These are phyloP conservation scores for Dioscorea dumetorum DNA, from an alignment of 106 monocot species.

Conservation along the genomic window DNA sequence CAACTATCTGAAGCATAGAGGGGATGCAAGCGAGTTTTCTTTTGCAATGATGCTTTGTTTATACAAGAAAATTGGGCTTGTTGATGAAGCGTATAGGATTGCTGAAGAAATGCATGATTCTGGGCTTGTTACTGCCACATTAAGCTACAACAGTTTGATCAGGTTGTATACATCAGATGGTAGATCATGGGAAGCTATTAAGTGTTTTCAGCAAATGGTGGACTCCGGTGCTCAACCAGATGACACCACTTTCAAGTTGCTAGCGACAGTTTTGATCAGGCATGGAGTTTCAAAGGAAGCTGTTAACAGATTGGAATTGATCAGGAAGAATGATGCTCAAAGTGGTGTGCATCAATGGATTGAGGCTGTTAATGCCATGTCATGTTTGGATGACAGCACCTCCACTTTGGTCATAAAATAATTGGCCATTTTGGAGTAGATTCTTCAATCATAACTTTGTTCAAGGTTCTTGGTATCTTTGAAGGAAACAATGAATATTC, in stretches of 20 bases:
- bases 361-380: conserved; percentile 37
- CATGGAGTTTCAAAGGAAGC: conserved; percentile 57
- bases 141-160: conserved; percentile 71
- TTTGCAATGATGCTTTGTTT: conserved; percentile 71
- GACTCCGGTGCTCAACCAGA: conserved; percentile 42
- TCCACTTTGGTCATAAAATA: conserved; percentile 8
- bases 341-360: conserved; percentile 62
- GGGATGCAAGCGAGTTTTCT: conserved; percentile 79
- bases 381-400: conserved; percentile 31
- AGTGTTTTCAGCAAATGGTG: conserved; percentile 63
- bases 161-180: conserved; percentile 54
- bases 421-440: conserved; percentile 14
- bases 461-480: not conserved
- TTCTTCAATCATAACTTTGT: not conserved
- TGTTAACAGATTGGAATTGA: conserved; percentile 43
- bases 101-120: conserved; percentile 61
- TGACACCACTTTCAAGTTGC: conserved; percentile 67
- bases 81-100: conserved; percentile 43
- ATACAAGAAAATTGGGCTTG: conserved; percentile 61
- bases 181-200: conserved; percentile 42
- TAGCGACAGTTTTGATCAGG: conserved; percentile 55
- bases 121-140: conserved; percentile 40
- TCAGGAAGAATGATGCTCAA: conserved; percentile 41
- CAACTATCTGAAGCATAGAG: conserved; percentile 34
- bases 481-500: conserved; percentile 7